Evolutionary conservation across 192 early-diverging fungal species (phyloP), one percentile per base, ranked within the genome.

Genomic region (Allomyces arbusculus): DNA sequence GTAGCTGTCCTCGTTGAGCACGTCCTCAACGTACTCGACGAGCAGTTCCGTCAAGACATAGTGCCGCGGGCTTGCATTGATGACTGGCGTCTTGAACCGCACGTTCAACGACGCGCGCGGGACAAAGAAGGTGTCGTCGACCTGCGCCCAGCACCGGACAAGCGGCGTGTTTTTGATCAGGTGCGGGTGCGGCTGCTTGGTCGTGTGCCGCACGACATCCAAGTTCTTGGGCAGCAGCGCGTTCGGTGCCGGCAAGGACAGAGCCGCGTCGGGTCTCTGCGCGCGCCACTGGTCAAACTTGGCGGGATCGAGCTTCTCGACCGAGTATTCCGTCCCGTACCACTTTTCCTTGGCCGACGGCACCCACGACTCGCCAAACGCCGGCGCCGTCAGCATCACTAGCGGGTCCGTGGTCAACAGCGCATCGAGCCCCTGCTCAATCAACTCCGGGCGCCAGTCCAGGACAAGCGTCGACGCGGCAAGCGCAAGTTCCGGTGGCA

Each of bases 41-140:
- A 87, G 92, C 28, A 95, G 79, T 24, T 79, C 73, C 23, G 76
- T 79, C 10, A 82, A 79, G 40, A 91, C 85, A 66, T 81, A 87
- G 65, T 82, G 82, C 61, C 77, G 73, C 16, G 90, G 89, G 23
- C 84, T 84, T 23, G 83, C 78, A 73, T 94, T 89, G 0, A 84
- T 80, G 19, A 86, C 69, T n/a, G 90, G 92, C 19, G 81, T 89
- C 62, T 77, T 76, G 62, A 86, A 77, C 61, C 78, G 73, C 61
- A 96, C 81, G 66, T 79, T 85, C 62, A 90, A 75, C 66, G 87
- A 84, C 64, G 87, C 89, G 67, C 92, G 89, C 43, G 95, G 95
- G 22, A 93, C 80, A 79, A 84, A 87, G 68, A 92, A 98, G 3
- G 80, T 88, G 72, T 95, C 91, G 75, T 98, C 95, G 67, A 89